Percentiles rank a stretch among this genome's conserved stretches.
phyloP scores from a whole-genome alignment of 106 monocot genomes.

The Dendrobium huoshanense region DNA sequence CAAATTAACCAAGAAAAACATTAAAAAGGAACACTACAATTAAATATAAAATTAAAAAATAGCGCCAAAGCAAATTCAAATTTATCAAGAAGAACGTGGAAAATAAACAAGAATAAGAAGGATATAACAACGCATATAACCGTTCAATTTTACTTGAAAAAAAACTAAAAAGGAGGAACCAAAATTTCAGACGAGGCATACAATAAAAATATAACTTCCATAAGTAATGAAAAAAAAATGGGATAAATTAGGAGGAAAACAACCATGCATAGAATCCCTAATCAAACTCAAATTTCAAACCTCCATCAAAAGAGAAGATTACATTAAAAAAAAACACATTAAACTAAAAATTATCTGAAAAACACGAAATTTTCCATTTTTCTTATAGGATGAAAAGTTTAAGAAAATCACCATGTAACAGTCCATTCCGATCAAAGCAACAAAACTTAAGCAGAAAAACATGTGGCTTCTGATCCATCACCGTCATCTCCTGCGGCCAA shows the following conservation, averaged over 20 bases:
- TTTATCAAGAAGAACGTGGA: not conserved
- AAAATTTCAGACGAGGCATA: not conserved
- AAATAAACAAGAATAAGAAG: not conserved
- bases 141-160: not conserved
- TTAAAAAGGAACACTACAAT: not conserved
- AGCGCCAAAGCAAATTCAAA: not conserved
- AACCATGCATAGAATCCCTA: not conserved
- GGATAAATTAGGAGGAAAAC: not conserved
- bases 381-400: not conserved
- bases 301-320: not conserved
- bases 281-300: not conserved
- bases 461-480: constrained; percentile 24
- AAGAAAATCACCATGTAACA: constrained; percentile 64
- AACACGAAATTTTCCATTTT: not conserved
- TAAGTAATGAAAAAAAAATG: not conserved
- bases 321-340: not conserved
- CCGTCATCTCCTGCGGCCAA: constrained; percentile 23
- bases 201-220: not conserved
- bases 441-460: constrained; percentile 87
- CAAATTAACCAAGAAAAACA: not conserved
- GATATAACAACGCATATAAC: not conserved
- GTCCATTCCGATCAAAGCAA: constrained; percentile 66
- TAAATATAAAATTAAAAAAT: not conserved
- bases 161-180: not conserved
- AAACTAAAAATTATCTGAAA: not conserved